Percentiles rank a stretch among this genome's conserved stretches.
phyloP scores from a whole-genome alignment of 495 filamentous ascomycete genomes.

The Aspergillus mulundensis region DNA sequence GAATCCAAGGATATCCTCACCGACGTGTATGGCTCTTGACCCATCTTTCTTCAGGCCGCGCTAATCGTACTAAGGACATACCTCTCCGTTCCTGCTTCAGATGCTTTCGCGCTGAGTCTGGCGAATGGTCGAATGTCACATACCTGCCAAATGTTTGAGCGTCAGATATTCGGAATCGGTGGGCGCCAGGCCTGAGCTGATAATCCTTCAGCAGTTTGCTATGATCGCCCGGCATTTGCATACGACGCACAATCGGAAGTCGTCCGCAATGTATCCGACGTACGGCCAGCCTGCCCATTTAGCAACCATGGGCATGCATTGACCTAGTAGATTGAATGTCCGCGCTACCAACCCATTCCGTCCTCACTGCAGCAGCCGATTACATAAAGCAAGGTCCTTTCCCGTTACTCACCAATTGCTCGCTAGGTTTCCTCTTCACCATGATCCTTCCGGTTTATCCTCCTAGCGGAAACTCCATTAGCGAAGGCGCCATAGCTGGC shows the following conservation, averaged over 20 bases:
- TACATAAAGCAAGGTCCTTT: constrained; percentile 14
- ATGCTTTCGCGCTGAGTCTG: constrained; percentile 12
- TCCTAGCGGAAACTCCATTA: not conserved
- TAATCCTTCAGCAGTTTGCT: constrained; percentile 9
- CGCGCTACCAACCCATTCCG: not conserved
- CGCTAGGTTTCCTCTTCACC: not conserved
- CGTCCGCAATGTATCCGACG: constrained; percentile 8
- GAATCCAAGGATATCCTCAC: not conserved
- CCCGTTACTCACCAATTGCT: constrained; percentile 11
- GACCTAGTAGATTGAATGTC: not conserved
- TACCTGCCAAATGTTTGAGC: constrained; percentile 11
- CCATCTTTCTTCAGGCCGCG: not conserved
- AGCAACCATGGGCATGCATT: not conserved
- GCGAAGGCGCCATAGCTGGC: constrained; percentile 7
- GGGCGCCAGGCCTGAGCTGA: constrained; percentile 15
- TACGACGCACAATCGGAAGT: constrained; percentile 18
- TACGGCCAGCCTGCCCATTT: not conserved
- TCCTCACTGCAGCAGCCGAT: constrained; percentile 8
- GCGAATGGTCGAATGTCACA: constrained; percentile 12
- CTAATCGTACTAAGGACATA: constrained; percentile 7
- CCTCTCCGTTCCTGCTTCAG: constrained; percentile 18
- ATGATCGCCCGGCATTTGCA: constrained; percentile 14
- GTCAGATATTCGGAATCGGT: constrained; percentile 20
- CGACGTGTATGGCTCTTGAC: not conserved
- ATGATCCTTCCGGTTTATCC: not conserved